Evolutionary conservation across 139 green algal genomes (phyloP), one percentile per base, ranked within the genome.

Genomic region (Chlorella sp.): DNA sequence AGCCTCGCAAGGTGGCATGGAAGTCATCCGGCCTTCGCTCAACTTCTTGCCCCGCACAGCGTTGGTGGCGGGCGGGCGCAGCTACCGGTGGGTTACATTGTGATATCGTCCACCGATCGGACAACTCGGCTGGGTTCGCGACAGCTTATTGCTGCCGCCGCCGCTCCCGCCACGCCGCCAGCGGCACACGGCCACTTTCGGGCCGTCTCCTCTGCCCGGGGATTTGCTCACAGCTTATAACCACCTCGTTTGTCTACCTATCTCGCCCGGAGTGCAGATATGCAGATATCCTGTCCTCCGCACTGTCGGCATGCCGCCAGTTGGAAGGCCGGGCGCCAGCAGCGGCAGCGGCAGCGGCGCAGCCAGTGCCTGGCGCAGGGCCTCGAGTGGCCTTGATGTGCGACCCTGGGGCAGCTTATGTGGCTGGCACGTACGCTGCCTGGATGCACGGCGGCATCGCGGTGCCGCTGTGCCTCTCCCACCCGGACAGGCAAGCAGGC

Each of bases 381-480:
- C 90, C 93, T 0, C 88, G 93, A 1, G 89, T 97, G 2, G 95
- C 91, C 0, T 84, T 97, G 26, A 92, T 95, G 86, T 83, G 86
- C 7, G 85, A 92, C 22, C 89, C 90, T 28, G 91, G 91, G 14
- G 28, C n/a, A 21, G 66, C 16, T 24, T 98, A 97, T 87, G 92
- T 97, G 40, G 93, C 95, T 3, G 94, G 90, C n/a, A 96, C 94
- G 0, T 98, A 94, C 93, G 97, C 90, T 2, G 94, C 95, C 11
- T 99, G 97, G 97, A 91, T 97, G 73, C 88, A 91, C 24, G 91
- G 95, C 4, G 94, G 94, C 48, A 95, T 98, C 28, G 93, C 94
- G 0, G 97, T 99, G 36, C 98, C 97, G 0, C 91, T 99, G n/a
- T 96, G 96, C 37, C 91, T 94, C 0, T 95, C 92, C 22, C 95